Base-by-base conservation (phyloP, 257 asterid species). In the Henckelia pumila region DNA sequence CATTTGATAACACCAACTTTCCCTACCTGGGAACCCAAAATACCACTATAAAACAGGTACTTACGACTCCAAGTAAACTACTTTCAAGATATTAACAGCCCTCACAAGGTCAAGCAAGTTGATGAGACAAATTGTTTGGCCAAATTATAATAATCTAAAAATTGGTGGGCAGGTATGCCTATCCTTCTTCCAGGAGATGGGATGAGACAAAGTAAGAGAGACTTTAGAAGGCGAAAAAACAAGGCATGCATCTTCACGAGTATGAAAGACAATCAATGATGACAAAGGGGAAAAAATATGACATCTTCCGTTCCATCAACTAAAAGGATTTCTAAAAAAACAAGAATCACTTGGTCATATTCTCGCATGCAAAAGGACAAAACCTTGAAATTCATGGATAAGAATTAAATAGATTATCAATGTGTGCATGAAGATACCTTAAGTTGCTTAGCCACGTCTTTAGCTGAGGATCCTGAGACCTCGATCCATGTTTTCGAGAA, bases 401-500 rank as follows among this genome's bases (percentile, higher is more conserved):
- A 60, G 16, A 5, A 29, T 59, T 25, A 17, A 23, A 60, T 16
- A 28, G 26, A 9, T 60, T 30, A 6, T 28, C 55, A 4, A 47
- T 47, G 55, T 47, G 55, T 14, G 20, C 20, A 47, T 47, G 5
- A 30, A 30, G 52, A 68, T 50, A 74, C 78, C 78, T 74, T 74
- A 8, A 74, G 71, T 76, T 77, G 81, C 76, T 77, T 77, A 20
- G 81, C 81, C 40, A 77, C 82, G 11, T 77, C 82, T 69, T 65
- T 78, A 49, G 82, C 79, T 0, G 82, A 77, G 61, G 78, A 77
- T 60, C 79, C 82, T 26, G 82, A 77, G 56, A 77, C 82, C 52
- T 77, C 82, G 40, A 77, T 77, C 82, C 82, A 77, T 16, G 82
- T 73, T 53, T 77, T 77, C 14, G 79, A 77, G 73, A 77, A 77